Evolutionary conservation across 257 asterid species (phyloP), one percentile per base, ranked within the genome.

Genomic region (Plantago ovata): DNA sequence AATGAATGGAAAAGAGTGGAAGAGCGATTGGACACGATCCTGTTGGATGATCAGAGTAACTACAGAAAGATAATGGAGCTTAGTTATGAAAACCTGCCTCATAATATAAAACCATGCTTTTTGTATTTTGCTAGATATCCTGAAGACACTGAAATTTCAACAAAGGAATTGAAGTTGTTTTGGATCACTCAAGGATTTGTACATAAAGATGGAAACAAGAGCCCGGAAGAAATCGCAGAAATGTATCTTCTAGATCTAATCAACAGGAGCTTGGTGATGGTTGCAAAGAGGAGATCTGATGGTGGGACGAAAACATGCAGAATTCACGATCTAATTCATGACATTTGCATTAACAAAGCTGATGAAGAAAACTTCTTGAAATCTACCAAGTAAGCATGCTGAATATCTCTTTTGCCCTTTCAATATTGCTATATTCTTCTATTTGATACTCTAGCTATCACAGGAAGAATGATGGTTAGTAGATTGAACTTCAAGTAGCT

Each of bases 351-450:
- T 3, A 24, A 19, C 3, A 33, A 28, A 53, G 22, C 24, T 32
- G 22, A 15, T 9, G 21, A 53, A 15, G 59, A 53, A 16, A 53
- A 53, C n/a, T 65, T 65, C 41, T 50, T 28, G 5, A 22, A 64
- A 1, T 58, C 22, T 12, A 22, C 58, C 15, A n/a, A 21, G 6
- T 10, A 39, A 40, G 23, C 21, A 22, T 7, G 20, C 12, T 10
- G 13, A 1, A 24, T 28, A 7, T 10, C 6, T 43, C 13, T 28
- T 28, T 24, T 4, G 8, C 8, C 41, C 8, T 38, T 8, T 38
- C 41, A 38, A 38, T 38, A 6, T 8, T 8, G 6, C 8, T 38
- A 8, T 8, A 8, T 6, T 6, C 41, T 8, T n/a, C n/a, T n/a
- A n/a, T n/a, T n/a, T n/a, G n/a, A n/a, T n/a, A n/a, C n/a, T n/a